Evolutionary conservation across 2,329 filamentous ascomycete genomes (phyloP), one percentile per base, ranked within the genome.

Genomic region (Clonostachys rhizophaga): DNA sequence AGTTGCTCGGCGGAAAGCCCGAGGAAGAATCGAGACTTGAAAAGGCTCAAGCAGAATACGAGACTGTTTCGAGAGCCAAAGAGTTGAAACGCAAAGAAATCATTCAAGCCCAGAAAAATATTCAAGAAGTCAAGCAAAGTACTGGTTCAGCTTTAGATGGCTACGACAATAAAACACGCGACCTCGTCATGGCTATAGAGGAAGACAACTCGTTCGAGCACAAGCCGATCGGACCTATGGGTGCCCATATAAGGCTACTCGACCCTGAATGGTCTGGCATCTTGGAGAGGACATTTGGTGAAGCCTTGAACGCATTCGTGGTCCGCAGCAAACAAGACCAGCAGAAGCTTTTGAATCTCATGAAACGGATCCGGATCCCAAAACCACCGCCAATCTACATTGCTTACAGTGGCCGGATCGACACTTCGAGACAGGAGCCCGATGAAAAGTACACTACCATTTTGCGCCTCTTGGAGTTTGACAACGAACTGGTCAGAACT

Each of bases 201-300:
- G 69, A 72, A n/a, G 89, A 95, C 48, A 64, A 52, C 3, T 46
- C 83, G 0, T 97, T 95, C 59, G 70, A 73, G 20, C 70, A 79
- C 40, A 84, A 78, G 51, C 94, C 94, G 3, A 73, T 97, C 34
- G 94, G 94, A 0, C 94, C 94, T 1, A 72, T 97, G 13, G 94
- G 91, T 33, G 72, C 83, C 20, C 80, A 94, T 58, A 76, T 99
- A 45, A 84, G 83, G 54, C 71, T 99, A 20, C 70, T 83, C 35
- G 84, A 92, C 54, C 86, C 89, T 1, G 77, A 89, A 55, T 99
- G 94, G 94, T 87, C 86, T 2, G 78, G 81, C 1, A 83, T 95
- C 40, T 65, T 99, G 13, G 94, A 99, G 61, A 86, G 79, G 52
- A 80, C 80, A 2, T 76, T 96, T 42, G 89, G 89, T n/a, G 66